Conservation (phyloP, 2,329 filamentous ascomycete species). For the Ceratocystis lukuohia region DNA sequence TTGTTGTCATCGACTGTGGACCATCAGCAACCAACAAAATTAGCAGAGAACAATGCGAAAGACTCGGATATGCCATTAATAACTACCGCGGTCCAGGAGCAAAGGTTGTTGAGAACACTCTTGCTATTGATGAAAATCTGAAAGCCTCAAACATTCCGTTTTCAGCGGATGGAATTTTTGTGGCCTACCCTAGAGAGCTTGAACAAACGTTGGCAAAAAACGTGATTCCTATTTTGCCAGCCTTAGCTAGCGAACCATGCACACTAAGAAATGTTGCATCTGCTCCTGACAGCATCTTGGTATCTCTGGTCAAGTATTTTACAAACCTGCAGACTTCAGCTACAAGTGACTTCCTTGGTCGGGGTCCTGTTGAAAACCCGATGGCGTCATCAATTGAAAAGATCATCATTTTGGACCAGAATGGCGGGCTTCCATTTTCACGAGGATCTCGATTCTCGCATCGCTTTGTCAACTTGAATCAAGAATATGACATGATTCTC, state of each 20-base stretch:
- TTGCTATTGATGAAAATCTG: conserved; percentile 20
- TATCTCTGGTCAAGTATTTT: conserved; percentile 66
- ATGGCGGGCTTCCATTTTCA: conserved; percentile 68
- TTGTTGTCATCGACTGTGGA: conserved; percentile 68
- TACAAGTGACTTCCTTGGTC: conserved; percentile 8
- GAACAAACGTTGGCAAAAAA: conserved; percentile 7
- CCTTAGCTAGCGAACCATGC: conserved; percentile 14
- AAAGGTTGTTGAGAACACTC: conserved; percentile 45
- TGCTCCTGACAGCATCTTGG: conserved; percentile 48
- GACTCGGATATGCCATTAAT: conserved; percentile 64
- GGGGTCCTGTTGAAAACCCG: conserved; percentile 6
- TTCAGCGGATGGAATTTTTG: conserved; percentile 11
- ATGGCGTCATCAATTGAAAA: conserved; percentile 58
- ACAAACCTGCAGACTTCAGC: conserved; percentile 45
- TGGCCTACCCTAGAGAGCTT: conserved; percentile 13
- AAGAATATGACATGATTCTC: conserved; percentile 65
- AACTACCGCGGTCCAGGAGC: conserved; percentile 53
- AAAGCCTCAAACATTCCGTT: neutral
- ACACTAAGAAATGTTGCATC: conserved; percentile 22
- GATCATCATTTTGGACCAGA: conserved; percentile 74
- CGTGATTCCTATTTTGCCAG: conserved; percentile 15
- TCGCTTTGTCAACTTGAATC: conserved; percentile 77
- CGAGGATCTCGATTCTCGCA: conserved; percentile 28
- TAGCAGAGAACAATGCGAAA: conserved; percentile 51
- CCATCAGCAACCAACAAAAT: conserved; percentile 29